Conservation (phyloP, 1,284 basidiomycete genomes). For the Leucoagaricus sp. region DNA sequence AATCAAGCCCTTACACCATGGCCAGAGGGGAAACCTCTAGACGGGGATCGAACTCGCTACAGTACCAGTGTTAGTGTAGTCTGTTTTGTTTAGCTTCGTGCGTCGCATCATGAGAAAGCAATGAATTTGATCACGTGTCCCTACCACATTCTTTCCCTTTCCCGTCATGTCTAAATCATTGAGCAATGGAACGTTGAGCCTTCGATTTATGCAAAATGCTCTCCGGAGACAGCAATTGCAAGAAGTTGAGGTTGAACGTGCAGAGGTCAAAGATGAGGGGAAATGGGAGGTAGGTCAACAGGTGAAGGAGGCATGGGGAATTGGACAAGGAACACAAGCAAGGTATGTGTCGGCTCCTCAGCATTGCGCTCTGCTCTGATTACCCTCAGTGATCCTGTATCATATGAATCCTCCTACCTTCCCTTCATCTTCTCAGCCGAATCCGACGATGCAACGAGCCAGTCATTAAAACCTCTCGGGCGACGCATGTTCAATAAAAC, state of each 20-base stretch:
- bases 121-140: no score
- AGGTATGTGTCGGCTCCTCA: constrained; percentile 28
- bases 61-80: no score
- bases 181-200: constrained; percentile 66
- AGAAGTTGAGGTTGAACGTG: constrained; percentile 51
- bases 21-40: no score
- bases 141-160: neutral
- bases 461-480: constrained; percentile 28
- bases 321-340: constrained; percentile 21
- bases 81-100: no score
- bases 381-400: constrained; percentile 19
- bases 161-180: constrained; percentile 56
- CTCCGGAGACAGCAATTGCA: constrained; percentile 54
- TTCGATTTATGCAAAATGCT: constrained; percentile 80
- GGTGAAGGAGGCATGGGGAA: constrained; percentile 61
- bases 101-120: no score
- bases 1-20: no score
- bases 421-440: constrained; percentile 63
- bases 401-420: constrained; percentile 68
- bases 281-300: constrained; percentile 68
- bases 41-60: no score
- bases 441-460: constrained; percentile 11
- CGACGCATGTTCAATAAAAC: constrained; percentile 44
- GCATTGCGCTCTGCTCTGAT: constrained; percentile 6
- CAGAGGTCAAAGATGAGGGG: constrained; percentile 64